Evolutionary conservation across 345 rosid species (phyloP), one percentile per base, ranked within the genome.

Genomic region (Populus nigra): DNA sequence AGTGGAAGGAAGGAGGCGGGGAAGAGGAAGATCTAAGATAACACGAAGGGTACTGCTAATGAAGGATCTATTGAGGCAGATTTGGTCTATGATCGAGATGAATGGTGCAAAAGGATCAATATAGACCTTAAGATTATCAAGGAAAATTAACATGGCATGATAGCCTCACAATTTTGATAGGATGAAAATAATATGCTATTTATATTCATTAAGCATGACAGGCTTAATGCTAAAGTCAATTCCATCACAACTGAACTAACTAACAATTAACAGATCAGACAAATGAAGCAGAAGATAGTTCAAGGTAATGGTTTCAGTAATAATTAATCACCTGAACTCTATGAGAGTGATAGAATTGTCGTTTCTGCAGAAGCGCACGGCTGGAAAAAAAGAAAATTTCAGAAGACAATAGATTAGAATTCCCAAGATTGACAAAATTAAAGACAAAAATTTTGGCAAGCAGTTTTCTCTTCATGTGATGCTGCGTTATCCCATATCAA

Each of bases 341-440:
- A n/a, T 81, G 84, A 45, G 80, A 81, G 69, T 81, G 80, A 77
- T 77, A 81, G 50, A 81, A 81, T 62, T 81, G 84, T 61, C 80
- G 73, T 69, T 81, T 73, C 77, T 72, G 66, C 53, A 81, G 77
- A 7, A 75, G 83, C 6, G 43, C 73, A 11, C 77, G 83, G 74
- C 77, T 77, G 77, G 8, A 61, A 75, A 73, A 73, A 43, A 73
- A 53, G 39, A 71, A 75, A 66, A 61, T 29, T 62, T 22, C 18
- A 22, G 62, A 57, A 41, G 59, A 72, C 2, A 41, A n/a, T 49
- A 25, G 18, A n/a, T 73, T 41, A 73, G 71, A 65, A 68, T 59
- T 70, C 61, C 33, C 25, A 38, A 38, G 11, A 53, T n/a, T 15
- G 69, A 76, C 55, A 72, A 55, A 23, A 31, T 12, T 65, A 43